Evolutionary conservation across 495 filamentous ascomycete species (phyloP).

Genomic region (Aspergillus asperescens): DNA sequence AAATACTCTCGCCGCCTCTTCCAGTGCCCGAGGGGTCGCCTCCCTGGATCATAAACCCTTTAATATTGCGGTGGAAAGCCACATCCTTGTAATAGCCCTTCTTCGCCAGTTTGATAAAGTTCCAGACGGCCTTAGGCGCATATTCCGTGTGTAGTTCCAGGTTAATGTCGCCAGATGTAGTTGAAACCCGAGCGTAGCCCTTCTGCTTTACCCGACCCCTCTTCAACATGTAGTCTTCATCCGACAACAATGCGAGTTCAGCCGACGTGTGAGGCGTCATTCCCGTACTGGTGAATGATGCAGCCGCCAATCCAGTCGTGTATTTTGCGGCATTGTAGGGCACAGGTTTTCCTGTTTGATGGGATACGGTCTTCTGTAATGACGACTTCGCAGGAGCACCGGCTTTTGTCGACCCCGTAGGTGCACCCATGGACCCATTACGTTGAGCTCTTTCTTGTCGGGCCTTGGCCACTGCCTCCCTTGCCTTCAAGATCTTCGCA

Average conservation of each 20-base stretch:
- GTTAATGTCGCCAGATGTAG: slow-evolving; percentile 75
- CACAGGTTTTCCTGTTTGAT: slow-evolving; percentile 36
- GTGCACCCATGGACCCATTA: slow-evolving; percentile 20
- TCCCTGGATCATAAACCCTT: slow-evolving; percentile 97
- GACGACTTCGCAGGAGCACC: slow-evolving; percentile 14
- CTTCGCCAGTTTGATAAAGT: slow-evolving; percentile 84
- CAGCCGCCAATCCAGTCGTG: slow-evolving; percentile 88
- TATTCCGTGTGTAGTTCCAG: slow-evolving; percentile 87
- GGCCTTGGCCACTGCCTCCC: slow-evolving; percentile 80
- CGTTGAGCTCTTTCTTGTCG: slow-evolving; percentile 53
- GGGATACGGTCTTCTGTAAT: slow-evolving; percentile 22
- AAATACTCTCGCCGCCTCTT: slow-evolving; percentile 77
- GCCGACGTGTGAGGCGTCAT: slow-evolving; percentile 84
- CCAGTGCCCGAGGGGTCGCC: slow-evolving; percentile 69
- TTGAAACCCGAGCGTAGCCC: slow-evolving; percentile 85
- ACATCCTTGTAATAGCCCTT: slow-evolving; percentile 83
- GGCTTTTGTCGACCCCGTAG: slow-evolving; percentile 40
- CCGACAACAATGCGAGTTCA: slow-evolving; percentile 76
- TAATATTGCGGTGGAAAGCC: slow-evolving; percentile 85
- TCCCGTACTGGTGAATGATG: slow-evolving; percentile 91
- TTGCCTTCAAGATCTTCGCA: slow-evolving; percentile 87
- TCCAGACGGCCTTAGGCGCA: slow-evolving; percentile 91
- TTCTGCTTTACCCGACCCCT: slow-evolving; percentile 80
- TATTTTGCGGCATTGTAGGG: slow-evolving; percentile 84
- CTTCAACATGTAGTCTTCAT: slow-evolving; percentile 94